These are phyloP conservation scores for Coemansia sp. DNA, from an alignment of 192 early-diverging fungal species.

Conservation along the genomic window DNA sequence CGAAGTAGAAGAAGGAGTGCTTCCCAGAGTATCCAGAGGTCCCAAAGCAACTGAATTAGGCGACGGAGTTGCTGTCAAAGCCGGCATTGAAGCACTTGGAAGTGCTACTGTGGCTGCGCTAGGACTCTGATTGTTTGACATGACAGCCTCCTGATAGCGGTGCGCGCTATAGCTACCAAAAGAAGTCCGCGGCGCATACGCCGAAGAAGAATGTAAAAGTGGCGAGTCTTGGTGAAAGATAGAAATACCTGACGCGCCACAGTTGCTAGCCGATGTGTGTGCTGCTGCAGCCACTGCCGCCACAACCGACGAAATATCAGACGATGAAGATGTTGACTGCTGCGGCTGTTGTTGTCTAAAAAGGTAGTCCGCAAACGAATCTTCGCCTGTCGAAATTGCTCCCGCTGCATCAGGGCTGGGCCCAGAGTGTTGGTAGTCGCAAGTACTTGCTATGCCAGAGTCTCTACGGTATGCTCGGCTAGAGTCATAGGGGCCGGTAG, in stretches of 20 bases:
- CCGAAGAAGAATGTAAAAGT: slow-evolving; percentile 13
- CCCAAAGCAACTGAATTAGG: slow-evolving; percentile 14
- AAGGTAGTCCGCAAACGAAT: slow-evolving; percentile 43
- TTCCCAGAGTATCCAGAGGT: slow-evolving; percentile 9
- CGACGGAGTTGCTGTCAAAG: slow-evolving; percentile 15
- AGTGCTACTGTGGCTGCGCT: slow-evolving; percentile 31
- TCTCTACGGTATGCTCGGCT: slow-evolving; percentile 36
- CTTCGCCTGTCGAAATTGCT: slow-evolving; percentile 25
- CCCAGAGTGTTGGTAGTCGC: slow-evolving; percentile 19
- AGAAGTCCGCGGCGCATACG: slow-evolving; percentile 17
- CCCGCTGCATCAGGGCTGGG: slow-evolving; percentile 11
- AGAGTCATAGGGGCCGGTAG: slow-evolving; percentile 11
- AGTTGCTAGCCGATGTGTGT: neutral
- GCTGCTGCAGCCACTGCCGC: slow-evolving; percentile 45
- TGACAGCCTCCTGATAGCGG: slow-evolving; percentile 10
- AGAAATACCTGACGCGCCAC: slow-evolving; percentile 6
- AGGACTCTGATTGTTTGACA: slow-evolving; percentile 32
- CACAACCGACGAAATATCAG: slow-evolving; percentile 40
- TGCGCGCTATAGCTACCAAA: slow-evolving; percentile 25
- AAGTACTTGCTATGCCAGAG: slow-evolving; percentile 18
- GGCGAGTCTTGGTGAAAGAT: slow-evolving; percentile 14
- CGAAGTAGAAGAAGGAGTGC: slow-evolving; percentile 13
- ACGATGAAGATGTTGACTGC: neutral
- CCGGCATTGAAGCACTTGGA: slow-evolving; percentile 16
- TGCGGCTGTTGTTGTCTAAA: slow-evolving; percentile 28